A percentile compares a stretch with the other conserved stretches of the same genome.
Evolutionary conservation across 2,329 filamentous ascomycete species (phyloP).

Genomic region (Diplodia scrobiculata): DNA sequence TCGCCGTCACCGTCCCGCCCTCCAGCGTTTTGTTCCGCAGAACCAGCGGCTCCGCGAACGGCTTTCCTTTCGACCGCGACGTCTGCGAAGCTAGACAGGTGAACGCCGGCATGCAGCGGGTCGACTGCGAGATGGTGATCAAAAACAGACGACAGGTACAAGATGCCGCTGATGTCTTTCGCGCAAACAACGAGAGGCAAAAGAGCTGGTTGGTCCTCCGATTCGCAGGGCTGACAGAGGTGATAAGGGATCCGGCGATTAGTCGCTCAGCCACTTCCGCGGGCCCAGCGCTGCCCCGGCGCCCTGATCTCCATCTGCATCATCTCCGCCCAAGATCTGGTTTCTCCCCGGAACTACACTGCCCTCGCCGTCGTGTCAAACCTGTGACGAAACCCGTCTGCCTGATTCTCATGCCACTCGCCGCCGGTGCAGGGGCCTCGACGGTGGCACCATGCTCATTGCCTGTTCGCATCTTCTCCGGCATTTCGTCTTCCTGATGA

Average conservation of each 20-base stretch:
- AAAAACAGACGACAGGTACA: no score
- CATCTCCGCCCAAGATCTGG: conserved; percentile 1
- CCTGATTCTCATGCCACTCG: conserved; percentile 17
- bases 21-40: neutral
- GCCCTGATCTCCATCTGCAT: neutral
- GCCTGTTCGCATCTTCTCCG: conserved; percentile 22
- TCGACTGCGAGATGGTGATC: neutral
- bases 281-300: neutral
- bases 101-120: no score
- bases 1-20: neutral
- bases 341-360: conserved; percentile 14
- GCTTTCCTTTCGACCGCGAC: neutral
- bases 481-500: conserved; percentile 26
- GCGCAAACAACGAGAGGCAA: neutral
- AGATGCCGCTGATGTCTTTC: neutral
- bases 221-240: conserved; percentile 4
- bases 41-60: neutral
- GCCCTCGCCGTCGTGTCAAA: conserved; percentile 30
- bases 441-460: conserved; percentile 1
- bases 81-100: neutral
- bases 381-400: conserved; percentile 33
- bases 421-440: conserved; percentile 9
- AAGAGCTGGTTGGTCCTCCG: neutral
- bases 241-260: conserved; percentile 2
- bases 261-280: conserved; percentile 23